A percentile compares a stretch with the other conserved stretches of the same genome.
phyloP scores from a whole-genome alignment of 2,329 filamentous ascomycete genomes.

The Diplodia seriata region DNA sequence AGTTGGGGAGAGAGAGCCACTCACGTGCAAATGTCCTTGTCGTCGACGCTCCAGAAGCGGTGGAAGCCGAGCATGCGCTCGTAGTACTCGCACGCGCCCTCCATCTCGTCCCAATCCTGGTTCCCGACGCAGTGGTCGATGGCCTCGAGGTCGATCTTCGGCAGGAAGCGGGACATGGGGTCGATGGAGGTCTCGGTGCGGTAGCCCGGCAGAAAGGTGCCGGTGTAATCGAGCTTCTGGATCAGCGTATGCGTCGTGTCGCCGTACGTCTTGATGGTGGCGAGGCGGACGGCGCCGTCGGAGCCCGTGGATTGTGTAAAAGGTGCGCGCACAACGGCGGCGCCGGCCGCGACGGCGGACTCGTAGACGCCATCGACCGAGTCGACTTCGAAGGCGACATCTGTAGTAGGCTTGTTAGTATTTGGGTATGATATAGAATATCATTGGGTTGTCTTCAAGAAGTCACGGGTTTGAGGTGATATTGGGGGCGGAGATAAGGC shows the following conservation, averaged over 20 bases:
- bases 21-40: slow-evolving; percentile 82
- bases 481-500: neutral
- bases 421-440: neutral
- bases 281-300: slow-evolving; percentile 72
- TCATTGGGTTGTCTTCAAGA: neutral
- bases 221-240: slow-evolving; percentile 72
- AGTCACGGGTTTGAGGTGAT: neutral
- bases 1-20: neutral
- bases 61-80: slow-evolving; percentile 90
- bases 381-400: slow-evolving; percentile 94
- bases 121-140: slow-evolving; percentile 99
- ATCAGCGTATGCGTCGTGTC: slow-evolving; percentile 95
- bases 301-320: slow-evolving; percentile 59
- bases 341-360: slow-evolving; percentile 71
- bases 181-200: slow-evolving; percentile 60
- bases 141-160: slow-evolving; percentile 70
- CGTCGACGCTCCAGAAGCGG: slow-evolving; percentile 96
- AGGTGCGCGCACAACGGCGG: slow-evolving; percentile 69
- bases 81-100: slow-evolving; percentile 72
- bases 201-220: slow-evolving; percentile 85
- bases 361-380: slow-evolving; percentile 80
- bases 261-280: slow-evolving; percentile 88
- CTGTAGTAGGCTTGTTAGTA: slow-evolving; percentile 46
- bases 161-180: slow-evolving; percentile 60
- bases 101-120: slow-evolving; percentile 93